Evolutionary conservation across 306 rosid genomes (phyloP), one percentile per base, ranked within the genome.

Genomic region (Delonix regia): DNA sequence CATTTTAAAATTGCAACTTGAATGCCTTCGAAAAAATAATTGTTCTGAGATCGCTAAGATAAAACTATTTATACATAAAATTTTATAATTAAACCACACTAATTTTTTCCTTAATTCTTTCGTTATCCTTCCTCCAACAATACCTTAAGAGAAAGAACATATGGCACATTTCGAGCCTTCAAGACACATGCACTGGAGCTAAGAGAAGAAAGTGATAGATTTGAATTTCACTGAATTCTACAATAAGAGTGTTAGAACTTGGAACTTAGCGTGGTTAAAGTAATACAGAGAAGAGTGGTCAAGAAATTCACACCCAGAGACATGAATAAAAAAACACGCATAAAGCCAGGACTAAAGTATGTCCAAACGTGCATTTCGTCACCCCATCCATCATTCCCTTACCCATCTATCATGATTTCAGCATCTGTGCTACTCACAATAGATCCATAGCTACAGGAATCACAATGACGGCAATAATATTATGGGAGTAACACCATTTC

Each of bases 251-350:
- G 82, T 71, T 83, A 78, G 88, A 60, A 70, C 45, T 71, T 81
- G 76, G 87, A 45, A 59, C 56, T 38, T 12, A 19, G 60, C 69
- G 11, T 77, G 77, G 77, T 69, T 74, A 78, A 69, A 44, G 81
- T 75, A 48, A 67, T 21, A 53, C 30, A 36, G 10, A 49, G 66
- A 71, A 45, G 42, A 47, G 22, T 22, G 82, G 74, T 67, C 72
- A 72, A 56, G 33, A 77, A 68, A 75, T 52, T 69, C 82, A 39
- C 76, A 51, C 77, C 25, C 52, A 61, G 14, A 80, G 78, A 52
- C 74, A 81, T 44, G 12, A 45, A 69, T 18, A 53, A 60, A 76
- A 71, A 68, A 72, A 80, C 82, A 79, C 75, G 34, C 76, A 75
- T 28, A 45, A 82, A 66, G 76, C 56, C 77, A 84, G 42, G 63